Percentiles rank a stretch among this genome's conserved stretches.
These are phyloP conservation scores for Pyrenochaeta sp. DNA, from an alignment of 2,329 filamentous ascomycete genomes.

Conservation along the genomic window DNA sequence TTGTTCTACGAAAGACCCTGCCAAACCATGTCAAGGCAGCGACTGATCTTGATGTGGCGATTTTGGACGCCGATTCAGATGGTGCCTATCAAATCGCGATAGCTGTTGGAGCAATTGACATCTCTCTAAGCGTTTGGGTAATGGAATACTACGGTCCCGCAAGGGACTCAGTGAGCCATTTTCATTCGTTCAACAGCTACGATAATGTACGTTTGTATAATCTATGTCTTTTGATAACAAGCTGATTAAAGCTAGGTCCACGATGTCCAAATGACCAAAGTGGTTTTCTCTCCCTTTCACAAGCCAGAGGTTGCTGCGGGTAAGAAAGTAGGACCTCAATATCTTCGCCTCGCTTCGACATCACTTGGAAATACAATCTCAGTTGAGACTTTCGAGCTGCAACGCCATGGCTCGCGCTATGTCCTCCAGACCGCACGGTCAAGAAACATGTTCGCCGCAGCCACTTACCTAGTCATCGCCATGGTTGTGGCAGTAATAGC, in stretches of 20 bases:
- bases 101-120: conserved; percentile 81
- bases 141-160: conserved; percentile 70
- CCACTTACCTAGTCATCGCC: conserved; percentile 65
- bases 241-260: conserved; percentile 37
- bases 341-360: conserved; percentile 80
- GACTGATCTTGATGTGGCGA: conserved; percentile 78
- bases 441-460: conserved; percentile 58
- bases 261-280: conserved; percentile 66
- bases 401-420: conserved; percentile 65
- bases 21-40: conserved; percentile 75
- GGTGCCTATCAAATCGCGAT: conserved; percentile 79
- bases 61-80: conserved; percentile 65
- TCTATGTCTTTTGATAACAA: neutral
- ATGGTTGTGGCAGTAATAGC: conserved; percentile 68
- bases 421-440: conserved; percentile 68
- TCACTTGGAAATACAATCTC: conserved; percentile 81
- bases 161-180: conserved; percentile 54
- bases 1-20: conserved; percentile 64
- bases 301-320: conserved; percentile 37
- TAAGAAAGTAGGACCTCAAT: conserved; percentile 56
- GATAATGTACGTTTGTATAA: conserved; percentile 55
- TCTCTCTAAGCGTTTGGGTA: conserved; percentile 78
- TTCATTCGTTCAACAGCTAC: conserved; percentile 61
- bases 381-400: conserved; percentile 79
- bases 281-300: conserved; percentile 56